A percentile compares a stretch with the other conserved stretches of the same genome.
Conservation (phyloP, 768 basidiomycete species). For the Butyriboletus loyo region DNA sequence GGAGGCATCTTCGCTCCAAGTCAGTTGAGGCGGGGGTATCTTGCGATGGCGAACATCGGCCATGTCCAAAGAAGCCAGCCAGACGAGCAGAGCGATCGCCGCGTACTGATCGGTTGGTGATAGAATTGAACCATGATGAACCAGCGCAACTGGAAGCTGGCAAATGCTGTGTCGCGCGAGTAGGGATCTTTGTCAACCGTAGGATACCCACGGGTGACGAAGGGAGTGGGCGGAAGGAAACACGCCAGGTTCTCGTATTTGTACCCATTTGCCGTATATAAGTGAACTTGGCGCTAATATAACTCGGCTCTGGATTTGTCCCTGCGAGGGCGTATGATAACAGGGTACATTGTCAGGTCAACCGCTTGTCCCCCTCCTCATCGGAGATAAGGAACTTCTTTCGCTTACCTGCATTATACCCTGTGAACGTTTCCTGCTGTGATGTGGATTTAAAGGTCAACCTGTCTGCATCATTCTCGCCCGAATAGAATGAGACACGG, state of each 20-base stretch:
- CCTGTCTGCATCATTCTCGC: not conserved
- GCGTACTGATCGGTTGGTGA: too few relatives aligned
- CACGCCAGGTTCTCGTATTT: not conserved
- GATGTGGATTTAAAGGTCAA: not conserved
- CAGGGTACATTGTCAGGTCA: not conserved
- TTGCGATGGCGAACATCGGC: too few relatives aligned
- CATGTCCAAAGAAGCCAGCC: too few relatives aligned
- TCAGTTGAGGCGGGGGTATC: too few relatives aligned
- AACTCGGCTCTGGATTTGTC: not conserved
- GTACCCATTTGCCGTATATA: not conserved
- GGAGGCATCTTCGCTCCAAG: not conserved
- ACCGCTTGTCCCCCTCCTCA: not conserved
- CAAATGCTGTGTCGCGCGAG: not conserved
- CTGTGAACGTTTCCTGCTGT: not conserved
- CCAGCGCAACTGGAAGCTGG: not conserved
- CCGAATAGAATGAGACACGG: not conserved
- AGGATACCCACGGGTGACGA: not conserved
- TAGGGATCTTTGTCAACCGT: not conserved
- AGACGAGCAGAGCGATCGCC: too few relatives aligned
- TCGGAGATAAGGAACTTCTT: not conserved
- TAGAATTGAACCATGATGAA: not conserved
- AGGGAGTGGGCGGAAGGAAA: not conserved
- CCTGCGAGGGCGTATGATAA: not conserved
- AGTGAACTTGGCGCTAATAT: not conserved
- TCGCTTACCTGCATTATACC: slow-evolving; percentile 6